Conservation (phyloP, 106 monocot genomes). For the Dendrobium chrysotoxum region DNA sequence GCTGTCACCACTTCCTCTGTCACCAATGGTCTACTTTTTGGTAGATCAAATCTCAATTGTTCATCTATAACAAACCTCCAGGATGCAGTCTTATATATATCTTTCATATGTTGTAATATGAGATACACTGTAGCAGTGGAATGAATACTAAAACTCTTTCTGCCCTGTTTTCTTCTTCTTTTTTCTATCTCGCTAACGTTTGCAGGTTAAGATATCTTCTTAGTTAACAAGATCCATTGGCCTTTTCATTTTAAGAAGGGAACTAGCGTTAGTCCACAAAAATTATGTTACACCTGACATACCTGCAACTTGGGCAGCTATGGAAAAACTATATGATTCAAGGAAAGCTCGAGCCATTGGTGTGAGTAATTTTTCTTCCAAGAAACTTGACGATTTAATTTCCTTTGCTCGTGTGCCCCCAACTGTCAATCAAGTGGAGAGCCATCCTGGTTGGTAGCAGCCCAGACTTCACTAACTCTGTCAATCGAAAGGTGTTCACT, state of each 20-base stretch:
- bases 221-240: constrained; percentile 88
- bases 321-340: constrained; percentile 63
- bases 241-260: constrained; percentile 58
- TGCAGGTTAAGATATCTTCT: too few relatives aligned
- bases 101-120: too few relatives aligned
- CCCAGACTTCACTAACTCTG: constrained; percentile 54
- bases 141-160: too few relatives aligned
- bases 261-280: constrained; percentile 27
- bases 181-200: too few relatives aligned
- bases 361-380: constrained; percentile 77
- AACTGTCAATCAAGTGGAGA: constrained; percentile 85
- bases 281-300: constrained; percentile 50
- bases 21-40: too few relatives aligned
- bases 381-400: constrained; percentile 70
- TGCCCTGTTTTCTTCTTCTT: too few relatives aligned
- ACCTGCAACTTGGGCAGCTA: constrained; percentile 72
- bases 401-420: constrained; percentile 54
- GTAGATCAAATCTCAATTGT: too few relatives aligned
- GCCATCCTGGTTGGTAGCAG: constrained; percentile 85
- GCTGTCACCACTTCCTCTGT: too few relatives aligned
- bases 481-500: constrained; percentile 55
- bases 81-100: too few relatives aligned
- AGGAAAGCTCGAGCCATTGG: constrained; percentile 88
- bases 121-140: too few relatives aligned
- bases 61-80: too few relatives aligned